Percentiles rank a stretch among this genome's conserved stretches.
Evolutionary conservation across 1,284 basidiomycete species (phyloP).

Genomic region (Ganoderma lingzhi): DNA sequence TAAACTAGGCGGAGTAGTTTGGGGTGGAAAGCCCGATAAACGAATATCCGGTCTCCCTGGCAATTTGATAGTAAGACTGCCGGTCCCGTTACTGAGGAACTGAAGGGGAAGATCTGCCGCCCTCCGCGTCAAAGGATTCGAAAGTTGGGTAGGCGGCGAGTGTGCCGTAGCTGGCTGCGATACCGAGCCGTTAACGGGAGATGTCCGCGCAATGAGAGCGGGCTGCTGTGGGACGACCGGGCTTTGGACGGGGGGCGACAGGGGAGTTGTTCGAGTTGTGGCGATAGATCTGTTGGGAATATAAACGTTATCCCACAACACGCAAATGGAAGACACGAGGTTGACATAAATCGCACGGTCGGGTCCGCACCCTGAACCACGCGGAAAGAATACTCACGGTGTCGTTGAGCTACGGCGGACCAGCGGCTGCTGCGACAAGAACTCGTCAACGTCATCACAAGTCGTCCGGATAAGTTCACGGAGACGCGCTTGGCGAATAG

Average conservation of each 20-base stretch:
- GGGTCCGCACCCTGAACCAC: too few relatives aligned
- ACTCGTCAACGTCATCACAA: constrained; percentile 23
- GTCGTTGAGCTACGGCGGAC: constrained; percentile 8
- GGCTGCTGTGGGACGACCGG: neutral
- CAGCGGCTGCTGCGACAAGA: constrained; percentile 19
- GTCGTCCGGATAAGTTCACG: constrained; percentile 20
- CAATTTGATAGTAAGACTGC: neutral
- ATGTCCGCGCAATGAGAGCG: neutral
- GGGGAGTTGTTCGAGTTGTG: constrained; percentile 11
- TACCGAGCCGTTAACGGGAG: neutral
- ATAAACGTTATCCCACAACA: neutral
- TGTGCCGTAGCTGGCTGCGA: neutral
- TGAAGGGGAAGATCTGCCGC: neutral
- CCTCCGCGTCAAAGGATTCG: neutral
- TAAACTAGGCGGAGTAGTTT: neutral
- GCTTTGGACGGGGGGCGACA: constrained; percentile 1
- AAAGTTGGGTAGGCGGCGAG: neutral
- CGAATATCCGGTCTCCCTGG: neutral
- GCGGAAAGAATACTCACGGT: neutral
- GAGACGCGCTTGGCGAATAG: constrained; percentile 22
- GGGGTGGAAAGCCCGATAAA: neutral
- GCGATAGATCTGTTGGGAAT: neutral
- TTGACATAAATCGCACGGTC: neutral
- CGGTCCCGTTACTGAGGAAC: neutral
- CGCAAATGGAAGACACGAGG: neutral